Base-by-base conservation (phyloP, 2,329 filamentous ascomycete species). In the Fusarium staphyleae region DNA sequence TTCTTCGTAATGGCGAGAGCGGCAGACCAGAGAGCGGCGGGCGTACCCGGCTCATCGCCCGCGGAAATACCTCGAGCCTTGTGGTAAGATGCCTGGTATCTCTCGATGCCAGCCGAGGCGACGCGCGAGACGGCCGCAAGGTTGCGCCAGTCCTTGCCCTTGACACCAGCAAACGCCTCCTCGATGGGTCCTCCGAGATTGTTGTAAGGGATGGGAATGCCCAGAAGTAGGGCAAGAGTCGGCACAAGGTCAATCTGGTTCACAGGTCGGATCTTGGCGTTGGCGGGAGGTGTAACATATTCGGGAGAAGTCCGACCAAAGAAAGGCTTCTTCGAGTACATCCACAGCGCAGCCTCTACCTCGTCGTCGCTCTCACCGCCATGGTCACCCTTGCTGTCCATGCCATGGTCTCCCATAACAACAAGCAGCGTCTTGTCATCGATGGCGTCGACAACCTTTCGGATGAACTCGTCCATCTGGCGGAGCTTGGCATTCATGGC, bases 401-500 rank as follows among this genome's bases (percentile, higher is more conserved):
- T 99, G 10, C 95, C 95, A 70, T 99, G 95, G 71, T 99, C 95
- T n/a, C 95, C 95, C 91, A 99, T 96, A 12, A 99, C 90, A 15
- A 99, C 86, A 29, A 99, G 78, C 16, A 99, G 78, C 0, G 95
- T 99, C 48, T 91, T 78, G 46, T 97, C 89, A 65, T 96, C 93
- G 14, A 99, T 78, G 3, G 78, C 78, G 1, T 83, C 78, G 3
- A 90, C 86, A 47, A 98, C 79, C 19, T 88, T 81, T 35, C 86
- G 83, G 52, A 98, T 80, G 24, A 96, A 87, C 1, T 72, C 76
- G 67, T 99, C 87, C 93, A 99, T 99, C 75, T 99, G 91, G 60
- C 85, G 84, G 63, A 98, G 77, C 75, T 99, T 99, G 9, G 88
- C 85, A 18, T 85, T 87, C 93, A 98, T 99, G 47, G 93, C 93